Base-by-base conservation (phyloP, 2,329 filamentous ascomycete species). In the Zasmidium cellare region DNA sequence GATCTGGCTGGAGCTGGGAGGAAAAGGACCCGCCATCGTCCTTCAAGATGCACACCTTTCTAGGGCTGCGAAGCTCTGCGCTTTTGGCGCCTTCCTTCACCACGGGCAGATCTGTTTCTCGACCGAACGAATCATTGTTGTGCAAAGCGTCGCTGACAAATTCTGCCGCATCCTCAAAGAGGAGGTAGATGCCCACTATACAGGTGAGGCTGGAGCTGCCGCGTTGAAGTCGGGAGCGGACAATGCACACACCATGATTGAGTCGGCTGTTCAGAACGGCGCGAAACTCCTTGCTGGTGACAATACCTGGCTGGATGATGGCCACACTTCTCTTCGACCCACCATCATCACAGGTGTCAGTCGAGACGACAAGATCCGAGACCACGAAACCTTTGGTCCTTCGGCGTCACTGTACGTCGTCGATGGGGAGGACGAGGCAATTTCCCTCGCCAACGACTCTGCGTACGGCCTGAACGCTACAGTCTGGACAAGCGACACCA, bases 91-190 rank as follows among this genome's bases (percentile, higher is more conserved):
- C 0, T 92, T 92, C 69, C 69, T 91, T 58, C 84, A 93, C 71
- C 64, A 67, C 9, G 91, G 91, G 0, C 91, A 96, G 76, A 85
- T 94, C 48, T 96, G 91, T 80, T 94, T 96, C 90, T 82, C 83
- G 14, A 94, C 90, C 0, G 91, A 94, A 75, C 83, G 86, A 24
- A 87, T 93, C 61, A 70, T 87, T n/a, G 83, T 87, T 19, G 81
- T 86, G 70, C 78, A 78, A 53, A 75, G 75, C 35, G 75, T 88
- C 57, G 61, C 16, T 22, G 25, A 28, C 25, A 11, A 28, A 11
- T 28, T 28, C 25, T 28, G 25, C 25, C 25, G 25, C 25, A 28
- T 28, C 25, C 25, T 28, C 6, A 28, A 28, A 11, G 25, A 28
- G 25, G 25, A 28, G 11, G 25, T 28, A 11, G 25, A 28, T 11